Base-by-base conservation (phyloP, 2,329 filamentous ascomycete species). In the Alternaria incomplexa region DNA sequence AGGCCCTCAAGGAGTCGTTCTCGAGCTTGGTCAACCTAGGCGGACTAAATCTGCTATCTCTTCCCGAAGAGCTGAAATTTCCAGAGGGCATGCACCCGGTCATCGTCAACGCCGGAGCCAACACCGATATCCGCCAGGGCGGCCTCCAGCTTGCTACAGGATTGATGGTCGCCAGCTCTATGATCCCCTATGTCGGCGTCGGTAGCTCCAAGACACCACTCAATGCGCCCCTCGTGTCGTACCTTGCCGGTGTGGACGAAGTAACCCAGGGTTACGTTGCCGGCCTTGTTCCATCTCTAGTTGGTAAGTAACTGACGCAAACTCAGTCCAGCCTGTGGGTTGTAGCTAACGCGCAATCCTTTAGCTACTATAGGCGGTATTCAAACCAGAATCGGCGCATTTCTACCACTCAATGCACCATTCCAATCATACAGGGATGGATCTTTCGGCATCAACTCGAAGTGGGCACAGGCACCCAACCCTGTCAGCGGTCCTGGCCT, bases 391-490 rank as follows among this genome's bases (percentile, higher is more conserved):
- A 43, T 65, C 11, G 62, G 59, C n/a, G 55, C 58, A 10, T 65
- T 65, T 28, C 50, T 62, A 20, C 62, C 62, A 8, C 10, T 25
- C 10, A 56, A 56, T 12, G 45, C 50, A 13, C 48, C 63, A 11
- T 58, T 56, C 20, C 51, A 54, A 28, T 32, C 53, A 8, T 59
- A 56, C 47, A 32, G 53, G 6, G 56, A 63, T 28, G 61, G 61
- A 15, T 50, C 50, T 6, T 15, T 59, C 13, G 52, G 56, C 17
- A 48, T 54, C 46, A 63, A 60, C 48, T 56, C 61, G 13, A 65
- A 63, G 15, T 62, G 60, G 63, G 59, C 56, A 12, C 46, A 54
- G 28, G 36, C 45, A 12, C 60, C 63, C 25, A 65, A 63, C 23
- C 61, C 56, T 2, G 36, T 25, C 5, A 56, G 52, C n/a, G 61